Evolutionary conservation across 179 eudicot species (phyloP).

Genomic region (Nepenthes alata): DNA sequence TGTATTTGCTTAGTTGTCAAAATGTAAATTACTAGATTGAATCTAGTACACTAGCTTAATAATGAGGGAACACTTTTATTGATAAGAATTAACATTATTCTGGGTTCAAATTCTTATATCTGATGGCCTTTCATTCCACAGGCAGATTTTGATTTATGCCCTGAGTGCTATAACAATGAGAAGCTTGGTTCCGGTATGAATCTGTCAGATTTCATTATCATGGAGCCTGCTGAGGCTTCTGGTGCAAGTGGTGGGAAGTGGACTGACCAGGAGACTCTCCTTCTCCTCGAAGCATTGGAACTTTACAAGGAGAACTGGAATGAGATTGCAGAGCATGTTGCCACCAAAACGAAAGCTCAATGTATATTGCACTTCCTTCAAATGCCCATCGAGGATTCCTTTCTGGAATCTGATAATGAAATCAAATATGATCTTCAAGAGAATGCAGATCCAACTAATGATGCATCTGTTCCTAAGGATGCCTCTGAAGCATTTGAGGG

Average conservation of each 20-base stretch:
- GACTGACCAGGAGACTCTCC: slow-evolving; percentile 99
- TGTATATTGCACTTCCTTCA: slow-evolving; percentile 94
- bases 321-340: slow-evolving; percentile 98
- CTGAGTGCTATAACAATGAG: slow-evolving; percentile 82
- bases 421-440: slow-evolving; percentile 22
- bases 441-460: slow-evolving; percentile 31
- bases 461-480: slow-evolving; percentile 33
- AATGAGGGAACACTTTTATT: too few species aligned
- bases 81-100: background rate
- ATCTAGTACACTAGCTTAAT: too few species aligned
- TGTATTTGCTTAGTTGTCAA: too few species aligned
- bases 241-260: slow-evolving; percentile 90
- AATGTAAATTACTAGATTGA: too few species aligned
- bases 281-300: slow-evolving; percentile 93
- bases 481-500: slow-evolving; percentile 25
- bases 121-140: slow-evolving; percentile 29
- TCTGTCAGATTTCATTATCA: slow-evolving; percentile 84
- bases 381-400: slow-evolving; percentile 93
- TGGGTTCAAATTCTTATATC: background rate
- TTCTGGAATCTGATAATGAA: slow-evolving; percentile 46
- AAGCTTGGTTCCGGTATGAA: slow-evolving; percentile 90
- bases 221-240: slow-evolving; percentile 95
- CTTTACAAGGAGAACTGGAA: slow-evolving; percentile 93
- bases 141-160: slow-evolving; percentile 98
- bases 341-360: slow-evolving; percentile 94